Conservation (phyloP, 1,284 basidiomycete genomes). For the Boletus mariae region DNA sequence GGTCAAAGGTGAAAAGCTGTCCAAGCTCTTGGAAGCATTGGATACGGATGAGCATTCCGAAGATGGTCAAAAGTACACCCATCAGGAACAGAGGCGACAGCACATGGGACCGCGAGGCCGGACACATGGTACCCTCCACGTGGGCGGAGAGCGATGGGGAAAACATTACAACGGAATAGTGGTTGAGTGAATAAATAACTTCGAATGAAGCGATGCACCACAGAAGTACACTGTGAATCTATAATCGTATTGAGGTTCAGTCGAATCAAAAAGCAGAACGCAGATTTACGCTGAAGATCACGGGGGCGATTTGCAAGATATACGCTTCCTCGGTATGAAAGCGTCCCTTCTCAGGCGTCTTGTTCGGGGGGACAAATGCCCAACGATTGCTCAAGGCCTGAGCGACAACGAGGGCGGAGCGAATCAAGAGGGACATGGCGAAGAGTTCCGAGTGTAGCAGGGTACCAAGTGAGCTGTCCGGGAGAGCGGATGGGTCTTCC, state of each 20-base stretch:
- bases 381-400: constrained; percentile 52
- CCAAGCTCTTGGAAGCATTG: constrained; percentile 44
- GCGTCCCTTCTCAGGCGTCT: constrained; percentile 46
- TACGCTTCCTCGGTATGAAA: constrained; percentile 54
- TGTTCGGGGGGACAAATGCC: constrained; percentile 59
- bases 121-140: constrained; percentile 32
- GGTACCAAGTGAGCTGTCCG: not conserved
- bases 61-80: constrained; percentile 46
- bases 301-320: constrained; percentile 54
- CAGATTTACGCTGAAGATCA: constrained; percentile 48
- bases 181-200: constrained; percentile 42
- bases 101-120: constrained; percentile 32
- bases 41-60: constrained; percentile 42
- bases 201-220: constrained; percentile 52
- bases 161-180: constrained; percentile 29
- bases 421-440: constrained; percentile 41
- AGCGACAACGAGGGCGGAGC: constrained; percentile 43
- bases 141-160: constrained; percentile 27
- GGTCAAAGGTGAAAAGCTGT: constrained; percentile 59
- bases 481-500: not conserved
- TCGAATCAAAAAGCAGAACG: not conserved
- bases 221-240: constrained; percentile 51
- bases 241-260: constrained; percentile 2
- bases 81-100: constrained; percentile 47
- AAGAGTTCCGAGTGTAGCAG: not conserved